Evolutionary conservation across 768 basidiomycete genomes (phyloP).

Genomic region (Termitomyces sp.): DNA sequence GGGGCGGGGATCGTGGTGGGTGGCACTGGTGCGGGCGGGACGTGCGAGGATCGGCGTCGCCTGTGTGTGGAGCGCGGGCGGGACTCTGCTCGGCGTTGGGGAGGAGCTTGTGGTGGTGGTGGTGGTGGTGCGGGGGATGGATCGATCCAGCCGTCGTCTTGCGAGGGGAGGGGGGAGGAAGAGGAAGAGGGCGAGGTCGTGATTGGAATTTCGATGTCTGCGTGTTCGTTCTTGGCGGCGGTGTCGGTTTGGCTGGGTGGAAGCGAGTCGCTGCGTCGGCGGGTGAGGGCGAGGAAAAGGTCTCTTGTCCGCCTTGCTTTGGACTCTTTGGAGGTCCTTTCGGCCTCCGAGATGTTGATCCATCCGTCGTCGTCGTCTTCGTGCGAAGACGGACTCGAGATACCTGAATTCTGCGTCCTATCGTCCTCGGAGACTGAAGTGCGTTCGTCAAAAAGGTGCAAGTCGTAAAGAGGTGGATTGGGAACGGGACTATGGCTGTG

Average conservation of each 20-base stretch:
- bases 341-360: constrained; percentile 30
- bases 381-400: constrained; percentile 26
- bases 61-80: constrained; percentile 12
- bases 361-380: constrained; percentile 42
- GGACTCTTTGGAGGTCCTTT: constrained; percentile 17
- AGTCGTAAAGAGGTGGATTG: constrained; percentile 27
- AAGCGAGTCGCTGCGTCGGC: constrained; percentile 34
- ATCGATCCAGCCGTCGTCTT: constrained; percentile 38
- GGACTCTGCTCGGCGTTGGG: constrained; percentile 10
- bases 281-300: constrained; percentile 35
- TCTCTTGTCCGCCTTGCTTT: constrained; percentile 38
- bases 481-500: constrained; percentile 27
- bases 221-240: constrained; percentile 8
- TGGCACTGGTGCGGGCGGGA: neutral
- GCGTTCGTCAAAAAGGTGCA: constrained; percentile 26
- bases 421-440: constrained; percentile 36
- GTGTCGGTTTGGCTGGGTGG: constrained; percentile 22
- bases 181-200: constrained; percentile 21
- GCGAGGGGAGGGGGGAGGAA: constrained; percentile 20
- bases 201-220: constrained; percentile 6
- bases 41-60: constrained; percentile 17
- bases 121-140: constrained; percentile 9
- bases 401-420: constrained; percentile 23
- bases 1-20: neutral
- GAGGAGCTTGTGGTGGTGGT: neutral